Evolutionary conservation across 164 flowering plant species (phyloP), one percentile per base, ranked within the genome.

Genomic region (Stephania cephalantha): DNA sequence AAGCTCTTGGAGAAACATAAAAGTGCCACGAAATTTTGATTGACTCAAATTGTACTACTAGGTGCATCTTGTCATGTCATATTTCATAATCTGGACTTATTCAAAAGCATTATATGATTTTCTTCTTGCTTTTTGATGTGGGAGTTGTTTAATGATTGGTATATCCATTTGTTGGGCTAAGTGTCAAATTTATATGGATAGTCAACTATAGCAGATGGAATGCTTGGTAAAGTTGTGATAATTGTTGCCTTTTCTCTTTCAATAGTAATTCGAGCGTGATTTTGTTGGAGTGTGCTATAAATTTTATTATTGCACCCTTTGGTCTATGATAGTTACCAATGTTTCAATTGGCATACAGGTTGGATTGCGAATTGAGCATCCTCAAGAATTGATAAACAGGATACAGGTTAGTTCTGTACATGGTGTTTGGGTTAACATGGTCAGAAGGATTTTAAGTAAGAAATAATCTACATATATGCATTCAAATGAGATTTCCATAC

Each of bases 351-450:
- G 61, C 46, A 70, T 77, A 77, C 89, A 96, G 99, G 90, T 96
- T 77, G 98, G 98, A 10, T 76, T 94, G 80, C 90, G 99, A 72
- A 79, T 96, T 78, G 99, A 96, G 89, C 99, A 96, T 87, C 99
- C 99, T 78, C 99, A 94, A 79, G 94, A 89, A 81, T 81, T 94
- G 61, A 92, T 96, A 79, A 94, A 96, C 83, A 82, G 79, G 80
- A 90, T 94, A 79, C 99, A 92, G 98, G 99, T 92, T 72, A 22
- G 86, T 76, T 64, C 1, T n/a, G 18, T 58, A 3, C 17, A 31
- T 15, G 20, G 50, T 65, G 31, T 65, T 61, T 48, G 25, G 17
- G 22, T 2, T 7, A 61, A 12, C 44, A 13, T 8, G 35, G 18
- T 9, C 35, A 25, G 45, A 66, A 30, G 50, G 50, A 48, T 48